phyloP scores from a whole-genome alignment of 108 stramenopile genomes.

The Cyclotella choctawhatcheeana region DNA sequence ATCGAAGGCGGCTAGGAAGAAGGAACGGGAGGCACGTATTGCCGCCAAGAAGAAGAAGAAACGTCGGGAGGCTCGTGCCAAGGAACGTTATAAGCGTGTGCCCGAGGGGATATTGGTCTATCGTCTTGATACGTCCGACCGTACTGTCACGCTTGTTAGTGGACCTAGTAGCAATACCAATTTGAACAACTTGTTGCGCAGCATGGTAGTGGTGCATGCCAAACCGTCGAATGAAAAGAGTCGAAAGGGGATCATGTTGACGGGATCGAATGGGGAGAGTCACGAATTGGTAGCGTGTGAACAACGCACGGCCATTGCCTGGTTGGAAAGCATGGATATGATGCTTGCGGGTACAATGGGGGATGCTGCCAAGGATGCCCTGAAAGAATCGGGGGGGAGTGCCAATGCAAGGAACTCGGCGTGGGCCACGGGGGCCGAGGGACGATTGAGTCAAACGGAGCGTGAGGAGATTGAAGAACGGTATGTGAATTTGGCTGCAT shows the following conservation, averaged over 20 bases:
- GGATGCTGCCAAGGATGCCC: slow-evolving; percentile 8
- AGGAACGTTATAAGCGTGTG: slow-evolving; percentile 59
- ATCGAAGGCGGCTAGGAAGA: slow-evolving; percentile 30
- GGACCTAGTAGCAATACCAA: slow-evolving; percentile 68
- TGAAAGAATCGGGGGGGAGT: slow-evolving; percentile 10
- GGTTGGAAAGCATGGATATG: slow-evolving; percentile 84
- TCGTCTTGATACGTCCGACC: slow-evolving; percentile 75
- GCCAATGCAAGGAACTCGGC: background rate
- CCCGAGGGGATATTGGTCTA: slow-evolving; percentile 87
- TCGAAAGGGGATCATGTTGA: slow-evolving; percentile 63
- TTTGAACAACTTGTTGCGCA: slow-evolving; percentile 37
- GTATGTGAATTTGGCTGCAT: slow-evolving; percentile 80
- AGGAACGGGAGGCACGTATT: slow-evolving; percentile 22
- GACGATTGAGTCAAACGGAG: slow-evolving; percentile 55
- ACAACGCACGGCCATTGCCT: slow-evolving; percentile 83
- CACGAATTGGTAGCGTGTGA: slow-evolving; percentile 78
- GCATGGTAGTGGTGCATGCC: slow-evolving; percentile 65
- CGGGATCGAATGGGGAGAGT: slow-evolving; percentile 53
- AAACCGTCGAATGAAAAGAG: slow-evolving; percentile 53
- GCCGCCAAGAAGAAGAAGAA: slow-evolving; percentile 52
- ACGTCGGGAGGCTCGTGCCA: slow-evolving; percentile 31
- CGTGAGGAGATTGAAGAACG: slow-evolving; percentile 77
- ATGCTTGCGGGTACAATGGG: slow-evolving; percentile 60
- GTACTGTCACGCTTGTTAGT: slow-evolving; percentile 63
- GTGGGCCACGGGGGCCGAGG: slow-evolving; percentile 41